Percentiles rank a stretch among this genome's conserved stretches.
Conservation (phyloP, 2,329 filamentous ascomycete genomes). For the Pleurostoma richardsiae region DNA sequence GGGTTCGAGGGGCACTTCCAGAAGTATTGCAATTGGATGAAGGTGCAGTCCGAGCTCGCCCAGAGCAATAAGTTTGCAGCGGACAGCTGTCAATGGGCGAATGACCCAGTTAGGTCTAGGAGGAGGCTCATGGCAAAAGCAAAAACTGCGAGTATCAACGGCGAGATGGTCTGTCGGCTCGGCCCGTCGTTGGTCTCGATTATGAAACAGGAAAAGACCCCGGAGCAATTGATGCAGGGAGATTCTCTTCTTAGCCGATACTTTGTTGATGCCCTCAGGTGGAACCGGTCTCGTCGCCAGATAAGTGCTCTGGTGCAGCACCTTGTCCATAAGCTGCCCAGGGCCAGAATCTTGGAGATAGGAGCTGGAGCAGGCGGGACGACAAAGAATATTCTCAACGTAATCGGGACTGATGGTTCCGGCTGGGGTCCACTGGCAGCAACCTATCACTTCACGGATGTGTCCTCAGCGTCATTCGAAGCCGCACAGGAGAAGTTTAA, state of each 20-base stretch:
- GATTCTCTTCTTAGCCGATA: slow-evolving; percentile 26
- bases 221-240: slow-evolving; percentile 26
- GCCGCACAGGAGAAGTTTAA: slow-evolving; percentile 21
- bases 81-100: slow-evolving; percentile 1
- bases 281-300: slow-evolving; percentile 14
- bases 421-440: background rate
- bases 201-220: slow-evolving; percentile 20
- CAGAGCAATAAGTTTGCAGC: background rate
- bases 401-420: background rate
- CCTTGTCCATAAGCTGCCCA: slow-evolving; percentile 14
- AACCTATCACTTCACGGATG: slow-evolving; percentile 3
- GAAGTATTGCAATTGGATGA: slow-evolving; percentile 3
- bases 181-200: slow-evolving; percentile 23
- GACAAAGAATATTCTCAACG: slow-evolving; percentile 5
- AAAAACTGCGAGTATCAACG: slow-evolving; percentile 13
- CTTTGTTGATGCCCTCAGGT: slow-evolving; percentile 19
- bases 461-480: slow-evolving; percentile 6
- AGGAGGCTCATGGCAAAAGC: slow-evolving; percentile 3
- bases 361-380: slow-evolving; percentile 6
- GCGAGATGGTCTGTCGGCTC: slow-evolving; percentile 20
- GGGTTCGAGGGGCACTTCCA: background rate
- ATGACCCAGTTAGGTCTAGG: background rate
- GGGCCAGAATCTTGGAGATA: slow-evolving; percentile 9
- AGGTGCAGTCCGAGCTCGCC: background rate
- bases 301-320: slow-evolving; percentile 14